Base-by-base conservation (phyloP, 176 grass and related monocot genomes). In the Oryza rufipogon region DNA sequence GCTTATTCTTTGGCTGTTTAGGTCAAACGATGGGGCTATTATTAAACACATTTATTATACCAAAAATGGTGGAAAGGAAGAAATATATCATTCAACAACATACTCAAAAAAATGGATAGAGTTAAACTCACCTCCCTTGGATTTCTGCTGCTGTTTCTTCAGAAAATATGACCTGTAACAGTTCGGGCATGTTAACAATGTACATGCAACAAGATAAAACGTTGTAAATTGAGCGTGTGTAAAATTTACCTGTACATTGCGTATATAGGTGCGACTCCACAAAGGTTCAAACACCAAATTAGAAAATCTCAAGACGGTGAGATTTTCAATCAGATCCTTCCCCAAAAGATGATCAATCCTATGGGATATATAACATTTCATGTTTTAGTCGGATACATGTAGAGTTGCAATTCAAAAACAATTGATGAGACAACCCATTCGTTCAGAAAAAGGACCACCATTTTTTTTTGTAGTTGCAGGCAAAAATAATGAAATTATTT, bases 211-310 rank as follows among this genome's bases (percentile, higher is more conserved):
- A 84, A 26, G 74, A 84, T 58, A 74, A 51, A 67, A 8, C 9
- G 68, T n/a, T 75, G 28, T 70, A 23, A 28, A 81, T 75, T 80
- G 14, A 73, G 28, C 10, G 64, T 65, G 45, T 68, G 75, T 69
- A 47, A 72, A 80, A 26, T 63, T 46, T 93, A 98, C 93, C 90
- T 98, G 96, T 44, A 98, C 96, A 87, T 95, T 98, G 20, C 86
- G 76, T 74, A 95, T 93, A 65, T 98, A 95, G 9, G 77, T 95
- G 45, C 93, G 87, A 81, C 91, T 90, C 96, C 96, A 98, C 68
- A 98, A 86, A 67, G 96, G 96, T 82, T 98, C 96, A 76, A 98
- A 98, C 33, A 98, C 89, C 83, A 98, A 91, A 88, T 98, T 98
- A 77, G 96, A 95, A 80, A 98, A 98, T 78, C 96, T 93, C 80